phyloP scores from a whole-genome alignment of 495 filamentous ascomycete genomes.

The Tuber magnatum region DNA sequence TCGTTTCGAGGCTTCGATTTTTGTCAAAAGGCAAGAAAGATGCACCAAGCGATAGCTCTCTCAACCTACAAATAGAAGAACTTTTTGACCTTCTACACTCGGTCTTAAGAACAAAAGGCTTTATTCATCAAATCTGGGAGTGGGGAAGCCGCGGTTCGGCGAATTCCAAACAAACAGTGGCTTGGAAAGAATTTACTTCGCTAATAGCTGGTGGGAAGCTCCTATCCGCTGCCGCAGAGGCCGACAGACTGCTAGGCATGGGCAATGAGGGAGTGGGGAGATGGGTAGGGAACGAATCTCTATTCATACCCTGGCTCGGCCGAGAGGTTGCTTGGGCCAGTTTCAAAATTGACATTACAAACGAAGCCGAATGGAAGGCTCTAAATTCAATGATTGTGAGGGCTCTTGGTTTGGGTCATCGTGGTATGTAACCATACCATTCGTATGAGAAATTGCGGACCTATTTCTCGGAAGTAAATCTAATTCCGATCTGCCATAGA shows the following conservation, averaged over 20 bases:
- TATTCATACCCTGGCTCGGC: conserved; percentile 72
- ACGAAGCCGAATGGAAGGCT: conserved; percentile 49
- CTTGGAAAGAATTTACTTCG: conserved; percentile 59
- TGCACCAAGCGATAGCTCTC: conserved; percentile 41
- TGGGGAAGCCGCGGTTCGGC: conserved; percentile 8
- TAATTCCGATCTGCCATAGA: conserved; percentile 47
- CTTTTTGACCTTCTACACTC: conserved; percentile 47
- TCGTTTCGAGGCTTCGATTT: conserved; percentile 56
- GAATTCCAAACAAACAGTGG: conserved; percentile 44
- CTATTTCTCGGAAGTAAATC: conserved; percentile 6
- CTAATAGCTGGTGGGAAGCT: conserved; percentile 65
- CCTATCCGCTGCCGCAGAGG: conserved; percentile 66
- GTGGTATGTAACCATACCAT: conserved; percentile 48
- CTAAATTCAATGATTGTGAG: conserved; percentile 58
- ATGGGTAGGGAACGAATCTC: conserved; percentile 62
- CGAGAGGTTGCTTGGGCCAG: conserved; percentile 24
- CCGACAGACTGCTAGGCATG: conserved; percentile 51
- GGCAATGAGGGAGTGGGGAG: conserved; percentile 34
- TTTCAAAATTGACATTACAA: conserved; percentile 48
- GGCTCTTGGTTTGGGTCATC: conserved; percentile 64
- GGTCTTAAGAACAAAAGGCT: conserved; percentile 52
- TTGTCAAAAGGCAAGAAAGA: conserved; percentile 48
- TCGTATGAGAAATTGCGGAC: not conserved
- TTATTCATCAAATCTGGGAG: conserved; percentile 51
- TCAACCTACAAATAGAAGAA: conserved; percentile 44